Conservation (phyloP, 805 yeast genomes). For the Limtongia smithiae region DNA sequence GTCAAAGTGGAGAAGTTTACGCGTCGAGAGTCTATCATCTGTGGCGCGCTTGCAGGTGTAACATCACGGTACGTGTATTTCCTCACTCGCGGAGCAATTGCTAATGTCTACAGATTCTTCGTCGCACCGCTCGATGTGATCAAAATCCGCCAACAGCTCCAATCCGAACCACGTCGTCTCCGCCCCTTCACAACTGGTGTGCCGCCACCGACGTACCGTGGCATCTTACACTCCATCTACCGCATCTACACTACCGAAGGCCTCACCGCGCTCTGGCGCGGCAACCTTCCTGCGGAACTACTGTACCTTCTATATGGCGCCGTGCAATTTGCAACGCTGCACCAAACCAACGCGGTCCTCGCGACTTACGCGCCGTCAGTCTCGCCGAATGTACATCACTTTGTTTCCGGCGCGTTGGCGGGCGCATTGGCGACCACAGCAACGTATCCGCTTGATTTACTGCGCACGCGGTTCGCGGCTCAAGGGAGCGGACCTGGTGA, state of each 20-base stretch:
- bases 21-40: conserved; percentile 51
- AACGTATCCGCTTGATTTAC: conserved; percentile 88
- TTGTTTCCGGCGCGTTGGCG: conserved; percentile 68
- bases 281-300: conserved; percentile 86
- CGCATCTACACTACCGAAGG: conserved; percentile 63
- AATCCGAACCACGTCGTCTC: conserved; percentile 32
- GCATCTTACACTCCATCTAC: conserved; percentile 36
- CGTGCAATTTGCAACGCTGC: conserved; percentile 72
- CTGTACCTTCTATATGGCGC: conserved; percentile 86
- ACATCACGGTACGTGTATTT: conserved; percentile 43
- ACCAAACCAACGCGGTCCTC: conserved; percentile 50
- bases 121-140: conserved; percentile 78
- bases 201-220: conserved; percentile 3
- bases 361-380: conserved; percentile 30
- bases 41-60: conserved; percentile 72
- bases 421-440: conserved; percentile 68
- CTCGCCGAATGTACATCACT: conserved; percentile 41
- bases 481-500: conserved; percentile 37
- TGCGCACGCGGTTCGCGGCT: conserved; percentile 82
- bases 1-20: conserved; percentile 41
- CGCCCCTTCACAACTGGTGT: background rate
- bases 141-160: conserved; percentile 71
- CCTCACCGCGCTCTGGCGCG: conserved; percentile 65
- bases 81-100: background rate
- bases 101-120: conserved; percentile 42